Evolutionary conservation across 805 yeast species (phyloP), one percentile per base, ranked within the genome.

Genomic region (Nakazawaea populi): DNA sequence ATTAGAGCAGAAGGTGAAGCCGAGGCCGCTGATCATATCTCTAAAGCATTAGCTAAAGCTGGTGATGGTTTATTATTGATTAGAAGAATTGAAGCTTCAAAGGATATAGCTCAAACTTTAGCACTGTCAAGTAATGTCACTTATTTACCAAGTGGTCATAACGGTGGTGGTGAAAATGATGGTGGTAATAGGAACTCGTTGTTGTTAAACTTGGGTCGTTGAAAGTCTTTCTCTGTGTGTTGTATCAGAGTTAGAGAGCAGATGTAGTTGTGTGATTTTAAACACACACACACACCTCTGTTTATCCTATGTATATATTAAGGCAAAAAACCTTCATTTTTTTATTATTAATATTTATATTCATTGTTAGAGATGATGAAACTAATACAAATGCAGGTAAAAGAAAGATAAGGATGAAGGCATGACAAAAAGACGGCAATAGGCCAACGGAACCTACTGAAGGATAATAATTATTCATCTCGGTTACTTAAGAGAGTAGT

Each of bases 1-100:
- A 91, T 94, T 58, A 83, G 98, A 62, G 99, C 99, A 31, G 99
- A 94, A 71, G 99, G 98, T 72, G 99, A 94, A 73, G 99, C 99
- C 47, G 98, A 94, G 69, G 89, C 96, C 52, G 99, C 99, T 4
- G 98, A 94, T 54, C 83, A 83, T 54, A 94, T 94, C 55, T 89
- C 97, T 36, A 88, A 84, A 69, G 97, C 98, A 4, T 79, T 94
- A 58, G 81, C 85, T 49, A 91, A 90, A 73, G 90, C 95, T 28
- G 99, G 99, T 67, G 98, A 94, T 64, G 98, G 98, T 58, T 76
- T 94, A 59, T 76, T 94, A 64, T 79, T 88, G 74, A 91, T 94
- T 61, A 82, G 99, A 77, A 82, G 98, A 73, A 82, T 94, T 59
- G 99, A 94, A 67, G 97, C 99, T 1, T 87, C 96, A 35, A 90